Base-by-base conservation (phyloP, 768 basidiomycete genomes). In the Phylloporus sp. region DNA sequence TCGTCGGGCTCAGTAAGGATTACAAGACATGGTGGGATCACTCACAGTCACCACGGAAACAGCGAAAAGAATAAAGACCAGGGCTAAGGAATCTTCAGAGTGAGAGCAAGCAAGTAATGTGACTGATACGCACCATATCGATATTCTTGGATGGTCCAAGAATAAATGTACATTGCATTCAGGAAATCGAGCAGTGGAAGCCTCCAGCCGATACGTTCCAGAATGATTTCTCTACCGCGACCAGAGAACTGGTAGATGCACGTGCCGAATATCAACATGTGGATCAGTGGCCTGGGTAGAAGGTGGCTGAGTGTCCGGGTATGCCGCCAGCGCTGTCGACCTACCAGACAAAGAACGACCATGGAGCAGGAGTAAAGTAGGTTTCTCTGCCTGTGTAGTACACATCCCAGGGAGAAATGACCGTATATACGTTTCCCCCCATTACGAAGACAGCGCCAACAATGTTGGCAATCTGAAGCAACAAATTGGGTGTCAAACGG, bases 161-260 rank as follows among this genome's bases (percentile, higher is more conserved):
- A 68, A 64, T 75, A 80, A 50, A 84, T 71, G 66, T 80, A 82
- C 66, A 82, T 73, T 9, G 78, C 71, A 64, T 82, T 86, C 58
- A 85, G 71, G 46, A 85, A 64, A 28, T 69, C 79, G 49, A 87
- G 71, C 23, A 86, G 69, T 13, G 80, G 77, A 55, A 87, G 75
- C 15, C 79, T 67, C 80, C 82, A 87, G n/a, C 71, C 70, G 48
- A 87, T 76, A 34, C 77, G 78, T 42, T 84, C 80, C 40, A 85
- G 67, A 48, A 84, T 73, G 61, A 79, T 64, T 35, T 69, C 67
- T 60, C 80, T 80, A 17, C 81, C 82, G 23, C 65, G 63, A 32
- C 69, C 67, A 49, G 74, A 75, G 66, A 80, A 80, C 49, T 79
- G 78, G 62, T 78, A 81, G 65, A 84, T 67, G 51, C 84, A 73